phyloP scores from a whole-genome alignment of 805 yeast genomes.

The Candida piceae region DNA sequence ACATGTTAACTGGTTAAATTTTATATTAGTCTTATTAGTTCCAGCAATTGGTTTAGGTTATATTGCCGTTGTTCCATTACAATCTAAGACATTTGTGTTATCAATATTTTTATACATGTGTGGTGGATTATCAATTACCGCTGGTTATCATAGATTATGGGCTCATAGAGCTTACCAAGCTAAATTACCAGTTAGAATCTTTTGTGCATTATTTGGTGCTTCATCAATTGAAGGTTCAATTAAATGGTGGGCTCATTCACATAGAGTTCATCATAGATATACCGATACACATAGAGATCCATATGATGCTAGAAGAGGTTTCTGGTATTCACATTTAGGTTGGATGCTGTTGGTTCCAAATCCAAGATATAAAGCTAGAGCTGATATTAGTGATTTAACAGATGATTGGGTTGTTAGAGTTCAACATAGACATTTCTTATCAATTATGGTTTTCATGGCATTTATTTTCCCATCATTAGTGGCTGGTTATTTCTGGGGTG shows the following conservation, averaged over 20 bases:
- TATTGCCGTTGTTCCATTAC: slow-evolving; percentile 45
- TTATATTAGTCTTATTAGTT: slow-evolving; percentile 54
- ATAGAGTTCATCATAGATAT: slow-evolving; percentile 82
- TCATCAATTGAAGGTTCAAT: slow-evolving; percentile 81
- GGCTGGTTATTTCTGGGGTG: slow-evolving; percentile 53
- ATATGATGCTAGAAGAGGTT: slow-evolving; percentile 78
- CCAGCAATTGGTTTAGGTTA: slow-evolving; percentile 51
- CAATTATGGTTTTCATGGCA: slow-evolving; percentile 56
- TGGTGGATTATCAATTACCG: slow-evolving; percentile 75
- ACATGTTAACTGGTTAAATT: slow-evolving; percentile 76
- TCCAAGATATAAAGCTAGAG: slow-evolving; percentile 77
- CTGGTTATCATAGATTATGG: slow-evolving; percentile 79
- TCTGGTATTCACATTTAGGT: slow-evolving; percentile 81
- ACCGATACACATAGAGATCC: slow-evolving; percentile 83
- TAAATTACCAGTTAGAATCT: slow-evolving; percentile 51
- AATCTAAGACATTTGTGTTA: slow-evolving; percentile 40
- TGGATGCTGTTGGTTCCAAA: slow-evolving; percentile 82
- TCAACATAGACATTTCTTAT: slow-evolving; percentile 75
- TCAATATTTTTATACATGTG: slow-evolving; percentile 48
- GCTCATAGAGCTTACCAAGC: slow-evolving; percentile 72
- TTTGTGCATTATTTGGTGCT: slow-evolving; percentile 75
- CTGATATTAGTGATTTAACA: slow-evolving; percentile 73
- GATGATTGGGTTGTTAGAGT: slow-evolving; percentile 75
- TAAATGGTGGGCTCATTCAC: slow-evolving; percentile 87
- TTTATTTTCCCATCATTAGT: slow-evolving; percentile 56